phyloP scores from a whole-genome alignment of 768 basidiomycete genomes.

The Pleurotus ostreatus region DNA sequence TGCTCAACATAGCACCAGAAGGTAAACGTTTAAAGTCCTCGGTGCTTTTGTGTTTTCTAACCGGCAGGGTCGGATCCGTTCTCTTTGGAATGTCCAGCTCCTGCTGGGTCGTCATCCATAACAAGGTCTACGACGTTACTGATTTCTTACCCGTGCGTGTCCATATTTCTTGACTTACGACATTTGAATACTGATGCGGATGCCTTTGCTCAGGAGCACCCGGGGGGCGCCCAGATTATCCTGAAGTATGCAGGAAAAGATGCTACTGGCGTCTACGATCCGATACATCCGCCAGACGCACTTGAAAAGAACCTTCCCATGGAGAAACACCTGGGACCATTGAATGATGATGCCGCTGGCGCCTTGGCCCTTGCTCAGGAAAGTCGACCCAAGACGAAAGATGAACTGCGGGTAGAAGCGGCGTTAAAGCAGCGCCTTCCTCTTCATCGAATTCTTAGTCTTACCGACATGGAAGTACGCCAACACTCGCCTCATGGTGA shows the following conservation, averaged over 20 bases:
- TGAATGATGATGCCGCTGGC: slow-evolving; percentile 44
- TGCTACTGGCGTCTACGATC: slow-evolving; percentile 72
- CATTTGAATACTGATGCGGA: not conserved
- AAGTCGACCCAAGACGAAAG: slow-evolving; percentile 53
- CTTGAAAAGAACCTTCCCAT: slow-evolving; percentile 66
- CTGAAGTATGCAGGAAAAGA: slow-evolving; percentile 82
- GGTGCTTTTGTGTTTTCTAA: slow-evolving; percentile 6
- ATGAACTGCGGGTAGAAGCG: slow-evolving; percentile 63
- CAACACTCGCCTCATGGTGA: not conserved
- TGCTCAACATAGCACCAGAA: slow-evolving; percentile 49
- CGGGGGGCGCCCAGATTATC: slow-evolving; percentile 81
- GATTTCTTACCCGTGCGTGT: slow-evolving; percentile 61
- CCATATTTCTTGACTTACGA: slow-evolving; percentile 1
- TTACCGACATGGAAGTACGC: slow-evolving; percentile 79
- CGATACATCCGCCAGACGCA: slow-evolving; percentile 83
- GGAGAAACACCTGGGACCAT: slow-evolving; percentile 68
- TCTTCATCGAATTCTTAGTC: slow-evolving; percentile 63
- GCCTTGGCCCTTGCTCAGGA: slow-evolving; percentile 31
- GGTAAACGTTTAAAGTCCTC: slow-evolving; percentile 29
- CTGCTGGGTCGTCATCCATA: slow-evolving; percentile 82
- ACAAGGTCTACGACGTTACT: slow-evolving; percentile 84
- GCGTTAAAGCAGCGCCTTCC: slow-evolving; percentile 62
- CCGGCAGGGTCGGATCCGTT: slow-evolving; percentile 1
- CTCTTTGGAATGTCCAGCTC: slow-evolving; percentile 39
- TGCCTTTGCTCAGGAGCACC: slow-evolving; percentile 51